A percentile compares a stretch with the other conserved stretches of the same genome.
Conservation (phyloP, 306 rosid species). For the Parietaria judaica region DNA sequence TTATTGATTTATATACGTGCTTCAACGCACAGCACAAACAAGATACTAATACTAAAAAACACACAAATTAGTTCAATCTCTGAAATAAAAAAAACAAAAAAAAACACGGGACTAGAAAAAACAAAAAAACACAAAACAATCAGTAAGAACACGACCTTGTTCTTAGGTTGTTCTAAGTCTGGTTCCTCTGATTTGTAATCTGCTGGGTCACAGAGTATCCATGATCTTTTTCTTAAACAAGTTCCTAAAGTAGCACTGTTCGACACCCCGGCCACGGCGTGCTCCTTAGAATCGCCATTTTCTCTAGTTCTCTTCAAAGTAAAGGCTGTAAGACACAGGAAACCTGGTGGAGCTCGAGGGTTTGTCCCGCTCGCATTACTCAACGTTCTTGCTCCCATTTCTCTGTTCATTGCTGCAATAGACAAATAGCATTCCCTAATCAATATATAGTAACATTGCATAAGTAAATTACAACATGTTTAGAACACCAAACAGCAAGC, state of each 20-base stretch:
- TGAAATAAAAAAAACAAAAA: no score
- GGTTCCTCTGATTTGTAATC: constrained; percentile 29
- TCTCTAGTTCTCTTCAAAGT: constrained; percentile 34
- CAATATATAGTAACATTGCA: not conserved
- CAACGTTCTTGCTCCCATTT: constrained; percentile 12
- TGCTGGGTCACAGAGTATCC: constrained; percentile 47
- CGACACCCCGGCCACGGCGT: constrained; percentile 16
- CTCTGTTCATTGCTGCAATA: constrained; percentile 32
- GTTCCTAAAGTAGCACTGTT: constrained; percentile 22
- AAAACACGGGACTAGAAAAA: constrained; percentile 4
- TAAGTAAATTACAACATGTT: no score
- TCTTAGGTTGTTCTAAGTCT: constrained; percentile 28
- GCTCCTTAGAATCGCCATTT: constrained; percentile 19
- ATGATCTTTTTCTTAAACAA: constrained; percentile 32
- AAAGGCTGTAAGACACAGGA: constrained; percentile 54
- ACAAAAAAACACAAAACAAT: not conserved
- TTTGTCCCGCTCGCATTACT: constrained; percentile 18
- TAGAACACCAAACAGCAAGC: no score
- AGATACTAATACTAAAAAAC: no score
- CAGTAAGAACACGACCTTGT: constrained; percentile 29
- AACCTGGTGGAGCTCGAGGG: constrained; percentile 63
- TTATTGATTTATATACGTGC: not conserved
- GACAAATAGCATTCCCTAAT: not conserved
- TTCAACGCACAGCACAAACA: no score
- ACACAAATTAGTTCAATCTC: no score